Conservation (phyloP, 129 eudicot species). For the Lonicera japonica region DNA sequence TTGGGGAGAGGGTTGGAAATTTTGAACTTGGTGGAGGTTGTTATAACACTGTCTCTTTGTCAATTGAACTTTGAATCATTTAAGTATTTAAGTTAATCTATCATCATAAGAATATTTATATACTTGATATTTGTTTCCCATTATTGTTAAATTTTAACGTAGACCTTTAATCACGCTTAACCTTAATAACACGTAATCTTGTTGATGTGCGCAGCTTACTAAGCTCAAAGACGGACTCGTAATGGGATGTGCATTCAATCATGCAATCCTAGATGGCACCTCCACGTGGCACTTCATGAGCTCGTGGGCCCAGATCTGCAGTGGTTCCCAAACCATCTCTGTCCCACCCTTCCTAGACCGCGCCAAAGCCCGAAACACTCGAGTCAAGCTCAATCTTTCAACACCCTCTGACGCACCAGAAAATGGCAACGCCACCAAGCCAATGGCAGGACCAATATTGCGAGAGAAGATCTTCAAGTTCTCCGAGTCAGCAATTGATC, state of each 20-base stretch:
- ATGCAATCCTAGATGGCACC: conserved; percentile 85
- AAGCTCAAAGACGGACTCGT: conserved; percentile 84
- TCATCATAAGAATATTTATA: too few relatives aligned
- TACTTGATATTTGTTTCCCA: too few relatives aligned
- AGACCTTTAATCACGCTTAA: too few relatives aligned
- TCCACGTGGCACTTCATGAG: conserved; percentile 99
- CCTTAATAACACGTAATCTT: neutral
- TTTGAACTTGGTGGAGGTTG: too few relatives aligned
- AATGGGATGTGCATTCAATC: conserved; percentile 92
- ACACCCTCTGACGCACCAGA: conserved; percentile 48
- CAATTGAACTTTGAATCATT: too few relatives aligned
- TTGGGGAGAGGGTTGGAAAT: too few relatives aligned
- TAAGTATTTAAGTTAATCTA: too few relatives aligned
- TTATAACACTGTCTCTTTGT: too few relatives aligned
- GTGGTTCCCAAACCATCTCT: conserved; percentile 58
- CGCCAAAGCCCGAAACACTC: conserved; percentile 79
- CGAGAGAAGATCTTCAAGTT: conserved; percentile 76
- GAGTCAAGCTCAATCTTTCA: conserved; percentile 79
- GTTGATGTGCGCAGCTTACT: conserved; percentile 46
- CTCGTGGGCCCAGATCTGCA: conserved; percentile 86
- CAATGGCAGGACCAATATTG: conserved; percentile 30
- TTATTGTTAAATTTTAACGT: too few relatives aligned
- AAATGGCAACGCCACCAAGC: conserved; percentile 25
- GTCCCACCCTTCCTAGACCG: conserved; percentile 83
- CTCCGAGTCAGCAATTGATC: conserved; percentile 70